Conservation (phyloP, 2,329 filamentous ascomycete genomes). For the Ceratocystis huliohia region DNA sequence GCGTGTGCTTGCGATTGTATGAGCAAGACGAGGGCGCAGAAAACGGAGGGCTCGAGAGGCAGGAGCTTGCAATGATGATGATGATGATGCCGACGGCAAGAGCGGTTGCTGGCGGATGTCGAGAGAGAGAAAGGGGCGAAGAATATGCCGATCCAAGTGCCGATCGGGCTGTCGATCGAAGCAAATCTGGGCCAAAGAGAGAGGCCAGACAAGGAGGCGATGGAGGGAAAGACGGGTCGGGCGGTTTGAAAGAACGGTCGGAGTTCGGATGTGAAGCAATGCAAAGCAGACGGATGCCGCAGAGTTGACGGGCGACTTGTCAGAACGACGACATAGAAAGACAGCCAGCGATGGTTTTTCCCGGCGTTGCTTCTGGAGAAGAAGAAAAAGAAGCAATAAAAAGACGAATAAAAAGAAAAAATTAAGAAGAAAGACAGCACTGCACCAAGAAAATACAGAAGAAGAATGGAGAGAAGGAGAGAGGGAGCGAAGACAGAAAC, state of each 20-base stretch:
- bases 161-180: background rate
- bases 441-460: background rate
- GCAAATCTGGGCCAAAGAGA: too few species aligned
- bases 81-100: too few species aligned
- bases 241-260: background rate
- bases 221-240: background rate
- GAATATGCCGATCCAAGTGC: background rate
- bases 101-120: too few species aligned
- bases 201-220: too few species aligned
- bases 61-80: background rate
- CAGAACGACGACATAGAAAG: background rate
- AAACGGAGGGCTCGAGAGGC: background rate
- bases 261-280: background rate
- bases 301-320: background rate
- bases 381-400: constrained; percentile 9
- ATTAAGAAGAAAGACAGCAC: background rate
- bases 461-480: background rate
- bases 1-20: too few species aligned
- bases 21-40: too few species aligned
- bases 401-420: background rate
- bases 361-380: too few species aligned
- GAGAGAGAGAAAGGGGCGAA: background rate
- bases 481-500: background rate
- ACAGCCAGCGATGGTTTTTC: too few species aligned
- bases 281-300: background rate